Base-by-base conservation (phyloP, 2,329 filamentous ascomycete species). In the Ophiostoma ips region DNA sequence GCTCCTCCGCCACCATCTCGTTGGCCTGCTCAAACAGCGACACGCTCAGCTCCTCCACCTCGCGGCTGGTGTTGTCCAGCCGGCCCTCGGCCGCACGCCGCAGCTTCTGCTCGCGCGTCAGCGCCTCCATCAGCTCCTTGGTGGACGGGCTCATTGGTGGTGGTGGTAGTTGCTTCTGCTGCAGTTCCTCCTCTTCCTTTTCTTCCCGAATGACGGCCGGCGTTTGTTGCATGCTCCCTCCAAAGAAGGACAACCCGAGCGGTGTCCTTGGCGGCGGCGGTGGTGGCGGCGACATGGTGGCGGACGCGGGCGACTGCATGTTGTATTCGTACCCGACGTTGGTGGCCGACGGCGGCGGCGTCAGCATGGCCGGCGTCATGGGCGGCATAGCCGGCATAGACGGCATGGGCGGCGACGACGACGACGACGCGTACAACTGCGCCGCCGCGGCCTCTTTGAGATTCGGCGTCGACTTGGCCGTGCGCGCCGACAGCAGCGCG, bases 11-110 rank as follows among this genome's bases (percentile, higher is more conserved):
- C 18, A 92, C 86, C 86, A 92, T 92, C 66, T 88, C 80, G 63
- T 92, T 92, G 48, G 86, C 86, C 68, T 89, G 81, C 66, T 85
- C 80, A 63, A 92, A 92, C 49, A 92, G 68, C 47, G 75, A 76
- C 18, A 77, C 82, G 59, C 77, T 85, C 55, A 92, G 69, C 66
- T 92, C 86, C 65, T 90, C 86, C 18, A 90, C 75, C 68, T 92
- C 86, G 12, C 69, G 72, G 59, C 77, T 81, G 47, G 84, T 83
- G 46, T 79, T 75, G 55, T 72, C 72, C 18, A 87, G 68, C 54
- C 77, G 75, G 46, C 75, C 74, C 66, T 92, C 86, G 1, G 85
- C 85, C 48, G 79, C 76, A 36, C 74, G 70, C 12, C 86, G 77
- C 51, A 84, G 71, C 41, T 67, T 68, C 61, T 84, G 77, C 63